phyloP scores from a whole-genome alignment of 2,329 filamentous ascomycete species.

The Botrytis deweyae region DNA sequence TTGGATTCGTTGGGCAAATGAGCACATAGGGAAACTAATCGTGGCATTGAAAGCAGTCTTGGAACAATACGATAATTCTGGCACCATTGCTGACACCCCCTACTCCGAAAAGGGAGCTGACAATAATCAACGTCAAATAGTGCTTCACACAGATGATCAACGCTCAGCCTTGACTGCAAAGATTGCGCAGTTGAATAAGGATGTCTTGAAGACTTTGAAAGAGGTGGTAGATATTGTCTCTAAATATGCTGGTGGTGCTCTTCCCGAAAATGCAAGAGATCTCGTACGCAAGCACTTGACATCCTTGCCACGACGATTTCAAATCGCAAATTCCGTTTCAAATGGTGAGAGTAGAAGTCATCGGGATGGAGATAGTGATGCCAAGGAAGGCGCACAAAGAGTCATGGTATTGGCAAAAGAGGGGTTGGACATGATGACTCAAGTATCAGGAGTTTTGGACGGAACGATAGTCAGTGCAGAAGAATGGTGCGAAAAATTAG shows the following conservation, averaged over 20 bases:
- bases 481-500: slow-evolving; percentile 81
- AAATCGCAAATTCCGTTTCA: slow-evolving; percentile 60
- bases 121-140: slow-evolving; percentile 29
- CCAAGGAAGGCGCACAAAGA: slow-evolving; percentile 64
- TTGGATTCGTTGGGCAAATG: slow-evolving; percentile 79
- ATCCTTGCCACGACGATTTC: slow-evolving; percentile 80
- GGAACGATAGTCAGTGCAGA: slow-evolving; percentile 89
- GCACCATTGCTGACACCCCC: slow-evolving; percentile 29
- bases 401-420: slow-evolving; percentile 86
- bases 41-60: slow-evolving; percentile 71
- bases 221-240: slow-evolving; percentile 82
- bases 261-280: slow-evolving; percentile 83
- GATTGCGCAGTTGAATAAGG: slow-evolving; percentile 66
- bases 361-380: slow-evolving; percentile 43
- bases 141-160: slow-evolving; percentile 35
- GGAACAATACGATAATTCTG: slow-evolving; percentile 69
- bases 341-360: slow-evolving; percentile 39
- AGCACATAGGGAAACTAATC: slow-evolving; percentile 74
- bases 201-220: slow-evolving; percentile 76
- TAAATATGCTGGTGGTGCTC: slow-evolving; percentile 83
- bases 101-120: slow-evolving; percentile 23
- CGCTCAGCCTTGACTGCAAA: slow-evolving; percentile 34
- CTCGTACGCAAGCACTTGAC: slow-evolving; percentile 83
- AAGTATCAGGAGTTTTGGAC: slow-evolving; percentile 84
- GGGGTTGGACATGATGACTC: slow-evolving; percentile 89